These are phyloP conservation scores for Niebla homalea DNA, from an alignment of 495 filamentous ascomycete genomes.

Conservation along the genomic window DNA sequence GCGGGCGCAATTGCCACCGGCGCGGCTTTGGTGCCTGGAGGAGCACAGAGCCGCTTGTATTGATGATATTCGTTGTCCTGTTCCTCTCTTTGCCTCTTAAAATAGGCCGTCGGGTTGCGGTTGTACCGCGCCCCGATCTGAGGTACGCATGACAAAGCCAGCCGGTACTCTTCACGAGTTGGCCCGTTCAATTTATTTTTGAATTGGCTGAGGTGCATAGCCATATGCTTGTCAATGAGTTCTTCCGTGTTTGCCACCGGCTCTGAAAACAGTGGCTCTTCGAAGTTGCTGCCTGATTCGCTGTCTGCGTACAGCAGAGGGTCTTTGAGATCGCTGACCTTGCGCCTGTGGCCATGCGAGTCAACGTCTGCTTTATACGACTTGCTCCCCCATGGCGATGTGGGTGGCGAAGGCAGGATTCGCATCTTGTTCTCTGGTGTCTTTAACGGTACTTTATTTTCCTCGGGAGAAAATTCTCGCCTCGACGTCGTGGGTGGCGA, in stretches of 20 bases:
- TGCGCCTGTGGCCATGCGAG: constrained; percentile 22
- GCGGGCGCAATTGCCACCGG: constrained; percentile 16
- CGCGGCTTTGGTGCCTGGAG: constrained; percentile 10
- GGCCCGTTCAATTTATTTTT: constrained; percentile 48
- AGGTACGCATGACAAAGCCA: constrained; percentile 54
- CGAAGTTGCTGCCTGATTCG: constrained; percentile 19
- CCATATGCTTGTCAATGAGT: constrained; percentile 53
- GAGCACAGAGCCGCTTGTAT: constrained; percentile 22
- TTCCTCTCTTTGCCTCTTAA: constrained; percentile 47
- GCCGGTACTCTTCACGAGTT: constrained; percentile 52
- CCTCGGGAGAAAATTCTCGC: constrained; percentile 25
- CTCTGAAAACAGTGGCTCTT: constrained; percentile 43
- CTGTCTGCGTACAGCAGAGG: constrained; percentile 47
- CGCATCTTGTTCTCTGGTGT: constrained; percentile 29
- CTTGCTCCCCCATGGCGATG: constrained; percentile 50
- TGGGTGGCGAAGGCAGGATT: constrained; percentile 55
- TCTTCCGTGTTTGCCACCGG: constrained; percentile 34
- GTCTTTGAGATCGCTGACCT: constrained; percentile 34
- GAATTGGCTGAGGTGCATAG: constrained; percentile 43
- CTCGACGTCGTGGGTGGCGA: constrained; percentile 24
- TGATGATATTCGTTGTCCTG: constrained; percentile 41
- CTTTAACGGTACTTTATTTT: constrained; percentile 35
- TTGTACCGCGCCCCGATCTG: constrained; percentile 46
- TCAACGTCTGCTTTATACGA: constrained; percentile 34
- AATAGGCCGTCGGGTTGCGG: constrained; percentile 45